Conservation (phyloP, 2,329 filamentous ascomycete species). For the Cladosporium phlei region DNA sequence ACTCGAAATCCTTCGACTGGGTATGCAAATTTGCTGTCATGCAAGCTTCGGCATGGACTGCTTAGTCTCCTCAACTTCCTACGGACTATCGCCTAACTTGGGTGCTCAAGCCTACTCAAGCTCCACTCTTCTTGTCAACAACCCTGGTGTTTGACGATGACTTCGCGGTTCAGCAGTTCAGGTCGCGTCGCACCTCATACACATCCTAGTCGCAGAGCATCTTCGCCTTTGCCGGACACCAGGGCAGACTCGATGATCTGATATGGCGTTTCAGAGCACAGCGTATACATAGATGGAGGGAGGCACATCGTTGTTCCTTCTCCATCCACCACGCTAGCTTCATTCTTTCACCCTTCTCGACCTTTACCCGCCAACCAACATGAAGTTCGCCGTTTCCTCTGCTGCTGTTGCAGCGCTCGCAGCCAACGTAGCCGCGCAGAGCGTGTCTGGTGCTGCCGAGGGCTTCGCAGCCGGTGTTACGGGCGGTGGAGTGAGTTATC, state of each 20-base stretch:
- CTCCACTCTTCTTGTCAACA: conserved; percentile 3
- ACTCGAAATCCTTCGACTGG: too few species aligned
- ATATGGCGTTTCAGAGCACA: too few species aligned
- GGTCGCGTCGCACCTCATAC: neutral
- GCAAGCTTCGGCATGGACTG: too few species aligned
- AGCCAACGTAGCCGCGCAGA: conserved; percentile 22
- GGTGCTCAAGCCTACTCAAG: conserved; percentile 4
- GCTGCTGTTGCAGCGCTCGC: conserved; percentile 19
- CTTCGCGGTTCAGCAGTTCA: neutral
- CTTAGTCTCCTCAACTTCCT: too few species aligned
- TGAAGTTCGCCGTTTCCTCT: conserved; percentile 24
- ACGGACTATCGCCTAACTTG: too few species aligned
- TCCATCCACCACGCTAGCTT: neutral
- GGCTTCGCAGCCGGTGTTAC: conserved; percentile 54
- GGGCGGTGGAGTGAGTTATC: conserved; percentile 54
- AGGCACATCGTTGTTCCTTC: neutral
- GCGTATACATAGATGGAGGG: neutral
- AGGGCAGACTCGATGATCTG: neutral
- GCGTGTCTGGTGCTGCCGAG: conserved; percentile 37
- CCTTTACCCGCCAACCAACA: conserved; percentile 14
- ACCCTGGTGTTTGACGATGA: neutral
- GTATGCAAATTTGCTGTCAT: too few species aligned
- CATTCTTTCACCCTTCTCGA: neutral
- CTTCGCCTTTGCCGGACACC: neutral
- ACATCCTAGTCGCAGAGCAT: neutral